These are phyloP conservation scores for Naganishia kalamii DNA, from an alignment of 768 basidiomycete species.

Conservation along the genomic window DNA sequence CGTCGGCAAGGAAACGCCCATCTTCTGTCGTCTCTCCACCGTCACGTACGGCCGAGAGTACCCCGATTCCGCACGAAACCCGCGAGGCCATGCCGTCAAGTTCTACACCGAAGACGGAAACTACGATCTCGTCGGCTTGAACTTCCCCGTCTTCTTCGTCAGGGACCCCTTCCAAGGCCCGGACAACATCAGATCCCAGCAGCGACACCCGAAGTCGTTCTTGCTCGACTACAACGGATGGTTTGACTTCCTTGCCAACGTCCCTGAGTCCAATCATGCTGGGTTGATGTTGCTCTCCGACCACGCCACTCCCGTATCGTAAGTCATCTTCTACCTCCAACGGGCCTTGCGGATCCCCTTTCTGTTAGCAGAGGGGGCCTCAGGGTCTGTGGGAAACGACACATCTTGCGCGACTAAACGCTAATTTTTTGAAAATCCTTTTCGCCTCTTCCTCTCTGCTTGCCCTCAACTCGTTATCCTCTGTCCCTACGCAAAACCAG, in stretches of 20 bases:
- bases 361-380: too few species aligned
- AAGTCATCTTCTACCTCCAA: conserved; percentile 1
- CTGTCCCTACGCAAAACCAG: too few species aligned
- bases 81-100: conserved; percentile 46
- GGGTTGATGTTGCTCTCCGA: conserved; percentile 42
- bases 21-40: conserved; percentile 37
- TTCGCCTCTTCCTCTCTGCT: too few species aligned
- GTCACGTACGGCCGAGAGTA: conserved; percentile 39
- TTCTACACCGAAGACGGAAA: conserved; percentile 50
- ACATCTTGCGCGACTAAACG: too few species aligned
- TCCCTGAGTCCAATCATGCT: conserved; percentile 40
- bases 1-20: conserved; percentile 34
- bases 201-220: conserved; percentile 43
- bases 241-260: conserved; percentile 44
- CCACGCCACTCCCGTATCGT: conserved; percentile 39
- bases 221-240: conserved; percentile 42
- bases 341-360: too few species aligned
- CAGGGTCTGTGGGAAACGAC: too few species aligned
- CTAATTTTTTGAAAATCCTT: too few species aligned
- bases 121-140: conserved; percentile 48
- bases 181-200: conserved; percentile 34
- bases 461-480: too few species aligned
- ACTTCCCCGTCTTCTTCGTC: conserved; percentile 38
- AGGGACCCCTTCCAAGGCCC: conserved; percentile 35
- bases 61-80: conserved; percentile 32